A percentile compares a stretch with the other conserved stretches of the same genome.
phyloP scores from a whole-genome alignment of 2,329 filamentous ascomycete genomes.

The Bretziella fagacearum region DNA sequence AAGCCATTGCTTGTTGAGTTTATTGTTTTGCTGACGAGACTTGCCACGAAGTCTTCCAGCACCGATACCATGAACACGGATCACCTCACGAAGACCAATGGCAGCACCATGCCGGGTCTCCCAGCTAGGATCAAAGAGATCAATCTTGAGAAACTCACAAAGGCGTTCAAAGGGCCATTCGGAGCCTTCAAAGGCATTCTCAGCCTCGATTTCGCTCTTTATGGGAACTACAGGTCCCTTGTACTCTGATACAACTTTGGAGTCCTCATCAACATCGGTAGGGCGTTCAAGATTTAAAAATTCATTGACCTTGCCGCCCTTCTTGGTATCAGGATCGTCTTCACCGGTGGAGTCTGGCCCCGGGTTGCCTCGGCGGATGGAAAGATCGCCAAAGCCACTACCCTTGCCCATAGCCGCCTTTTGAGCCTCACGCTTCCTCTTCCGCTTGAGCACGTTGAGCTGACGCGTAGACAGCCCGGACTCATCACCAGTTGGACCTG shows the following conservation, averaged over 20 bases:
- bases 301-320: slow-evolving; percentile 49
- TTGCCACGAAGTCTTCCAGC: slow-evolving; percentile 64
- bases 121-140: slow-evolving; percentile 87
- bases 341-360: slow-evolving; percentile 43
- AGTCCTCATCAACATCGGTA: slow-evolving; percentile 66
- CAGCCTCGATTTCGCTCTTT: slow-evolving; percentile 69
- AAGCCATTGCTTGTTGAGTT: slow-evolving; percentile 68
- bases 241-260: slow-evolving; percentile 87
- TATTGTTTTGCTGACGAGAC: slow-evolving; percentile 56
- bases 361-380: slow-evolving; percentile 45
- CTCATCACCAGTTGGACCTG: slow-evolving; percentile 38
- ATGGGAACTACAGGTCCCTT: slow-evolving; percentile 69
- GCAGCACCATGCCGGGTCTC: slow-evolving; percentile 92
- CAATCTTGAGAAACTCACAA: slow-evolving; percentile 83
- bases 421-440: slow-evolving; percentile 78
- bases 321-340: slow-evolving; percentile 37
- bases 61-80: slow-evolving; percentile 78
- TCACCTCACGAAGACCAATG: slow-evolving; percentile 81
- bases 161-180: slow-evolving; percentile 93
- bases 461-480: slow-evolving; percentile 74
- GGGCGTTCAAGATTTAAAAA: slow-evolving; percentile 82
- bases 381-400: slow-evolving; percentile 74
- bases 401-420: slow-evolving; percentile 66
- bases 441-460: slow-evolving; percentile 84
- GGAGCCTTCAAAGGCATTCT: slow-evolving; percentile 56